These are phyloP conservation scores for Agapanthus africanus DNA, from an alignment of 106 monocot genomes.

Conservation along the genomic window DNA sequence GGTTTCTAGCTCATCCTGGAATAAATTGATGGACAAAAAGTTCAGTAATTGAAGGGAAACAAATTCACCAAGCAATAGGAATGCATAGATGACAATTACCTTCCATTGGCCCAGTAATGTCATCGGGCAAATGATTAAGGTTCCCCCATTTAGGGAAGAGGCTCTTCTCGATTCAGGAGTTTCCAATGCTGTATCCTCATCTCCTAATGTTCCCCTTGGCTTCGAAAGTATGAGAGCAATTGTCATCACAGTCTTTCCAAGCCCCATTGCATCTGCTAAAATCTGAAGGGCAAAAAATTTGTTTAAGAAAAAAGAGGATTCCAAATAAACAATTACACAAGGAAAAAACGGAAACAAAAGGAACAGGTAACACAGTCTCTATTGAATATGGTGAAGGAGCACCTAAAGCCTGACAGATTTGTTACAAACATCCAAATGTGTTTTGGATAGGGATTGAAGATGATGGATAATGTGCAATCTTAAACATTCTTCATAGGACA, in stretches of 20 bases:
- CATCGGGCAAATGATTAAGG: slow-evolving; percentile 94
- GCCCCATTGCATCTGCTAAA: slow-evolving; percentile 95
- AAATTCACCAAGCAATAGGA: too few relatives aligned
- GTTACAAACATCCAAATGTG: too few relatives aligned
- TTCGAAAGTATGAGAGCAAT: slow-evolving; percentile 69
- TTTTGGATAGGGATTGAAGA: too few relatives aligned
- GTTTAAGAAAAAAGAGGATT: too few relatives aligned
- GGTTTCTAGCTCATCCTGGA: slow-evolving; percentile 75
- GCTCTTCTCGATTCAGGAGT: not conserved
- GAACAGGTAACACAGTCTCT: too few relatives aligned
- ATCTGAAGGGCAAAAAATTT: slow-evolving; percentile 32
- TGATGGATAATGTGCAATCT: too few relatives aligned
- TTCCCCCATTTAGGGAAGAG: slow-evolving; percentile 55
- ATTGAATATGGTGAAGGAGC: too few relatives aligned
- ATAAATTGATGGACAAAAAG: not conserved
- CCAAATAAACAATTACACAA: too few relatives aligned
- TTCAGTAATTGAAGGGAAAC: not conserved
- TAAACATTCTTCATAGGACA: too few relatives aligned
- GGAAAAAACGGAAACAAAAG: too few relatives aligned
- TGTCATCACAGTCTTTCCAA: slow-evolving; percentile 96
- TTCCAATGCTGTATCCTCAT: slow-evolving; percentile 9
- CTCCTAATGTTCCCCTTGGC: slow-evolving; percentile 31
- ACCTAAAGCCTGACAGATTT: too few relatives aligned
- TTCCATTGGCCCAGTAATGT: slow-evolving; percentile 95
- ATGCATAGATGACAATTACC: slow-evolving; percentile 20